Base-by-base conservation (phyloP, 306 rosid genomes). In the Inga oerstediana region DNA sequence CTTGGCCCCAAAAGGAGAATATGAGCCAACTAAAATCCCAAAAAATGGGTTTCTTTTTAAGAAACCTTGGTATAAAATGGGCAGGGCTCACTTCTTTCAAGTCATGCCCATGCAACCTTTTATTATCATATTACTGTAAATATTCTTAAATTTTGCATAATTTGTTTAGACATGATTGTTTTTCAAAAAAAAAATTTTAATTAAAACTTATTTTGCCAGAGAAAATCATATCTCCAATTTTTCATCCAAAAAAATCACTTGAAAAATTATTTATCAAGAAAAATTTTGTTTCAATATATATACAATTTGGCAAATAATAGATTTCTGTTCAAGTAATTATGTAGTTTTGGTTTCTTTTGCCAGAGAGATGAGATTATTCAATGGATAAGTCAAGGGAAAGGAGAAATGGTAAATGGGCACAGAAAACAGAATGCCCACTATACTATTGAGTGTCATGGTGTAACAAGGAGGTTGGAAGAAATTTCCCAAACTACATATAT, bases 341-440 rank as follows among this genome's bases (percentile, higher is more conserved):
- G 12, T 81, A 59, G 41, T 75, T 72, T 68, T 84, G 78, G 80
- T 87, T 71, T 84, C 81, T 56, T 82, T 52, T 83, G 64, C 75
- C 84, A 94, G 99, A 93, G 91, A 89, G 93, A 82, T 86, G 98
- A 96, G 88, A 83, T 96, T 71, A 82, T 90, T 82, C 89, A 96
- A 80, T 96, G 99, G 98, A 87, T 96, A 87, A 83, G 58, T 86
- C 97, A 94, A 89, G 98, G 97, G 74, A 92, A 91, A 84, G 98
- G 99, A 75, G 84, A 86, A 83, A 81, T 92, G 82, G 84, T 88
- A 77, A 89, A 83, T 83, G 92, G 85, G 81, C 78, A 79, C 74
- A 52, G 77, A 79, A 87, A 81, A 51, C 89, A 87, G 81, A 84
- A 77, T 71, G 91, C 78, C 80, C 91, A 91, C 82, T 93, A 89